Percentiles rank a stretch among this genome's conserved stretches.
Evolutionary conservation across 306 rosid genomes (phyloP).

Genomic region (Prunus mongolica): DNA sequence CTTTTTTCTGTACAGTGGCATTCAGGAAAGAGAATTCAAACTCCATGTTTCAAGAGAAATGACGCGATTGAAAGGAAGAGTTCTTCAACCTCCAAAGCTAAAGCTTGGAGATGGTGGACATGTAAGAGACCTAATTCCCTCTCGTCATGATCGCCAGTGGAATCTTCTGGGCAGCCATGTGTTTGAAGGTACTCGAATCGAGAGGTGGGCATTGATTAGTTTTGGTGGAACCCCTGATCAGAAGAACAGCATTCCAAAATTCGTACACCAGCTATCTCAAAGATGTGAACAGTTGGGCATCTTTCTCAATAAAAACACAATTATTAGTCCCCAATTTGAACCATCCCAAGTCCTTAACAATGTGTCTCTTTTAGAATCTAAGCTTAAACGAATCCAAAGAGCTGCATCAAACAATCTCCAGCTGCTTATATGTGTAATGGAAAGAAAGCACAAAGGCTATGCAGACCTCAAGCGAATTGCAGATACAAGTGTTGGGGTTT

Average conservation of each 20-base stretch:
- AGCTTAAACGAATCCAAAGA: conserved; percentile 66
- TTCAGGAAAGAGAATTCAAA: conserved; percentile 75
- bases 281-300: conserved; percentile 89
- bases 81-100: conserved; percentile 92
- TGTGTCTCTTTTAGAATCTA: conserved; percentile 73
- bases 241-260: conserved; percentile 61
- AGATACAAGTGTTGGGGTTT: conserved; percentile 81
- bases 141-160: conserved; percentile 92
- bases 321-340: conserved; percentile 76
- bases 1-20: conserved; percentile 53
- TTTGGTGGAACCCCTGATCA: conserved; percentile 87
- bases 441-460: conserved; percentile 88
- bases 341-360: conserved; percentile 77
- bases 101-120: conserved; percentile 94
- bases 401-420: conserved; percentile 77
- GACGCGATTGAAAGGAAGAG: conserved; percentile 79
- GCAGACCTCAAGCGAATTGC: conserved; percentile 92
- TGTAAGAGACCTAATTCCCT: conserved; percentile 66
- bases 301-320: conserved; percentile 65
- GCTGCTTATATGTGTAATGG: conserved; percentile 89
- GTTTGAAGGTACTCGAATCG: conserved; percentile 78
- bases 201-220: conserved; percentile 86
- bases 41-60: conserved; percentile 81
- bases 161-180: conserved; percentile 88
- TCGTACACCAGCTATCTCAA: conserved; percentile 72